Conservation (phyloP, 1,139 yeast genomes). For the Arxiozyma telluris region DNA sequence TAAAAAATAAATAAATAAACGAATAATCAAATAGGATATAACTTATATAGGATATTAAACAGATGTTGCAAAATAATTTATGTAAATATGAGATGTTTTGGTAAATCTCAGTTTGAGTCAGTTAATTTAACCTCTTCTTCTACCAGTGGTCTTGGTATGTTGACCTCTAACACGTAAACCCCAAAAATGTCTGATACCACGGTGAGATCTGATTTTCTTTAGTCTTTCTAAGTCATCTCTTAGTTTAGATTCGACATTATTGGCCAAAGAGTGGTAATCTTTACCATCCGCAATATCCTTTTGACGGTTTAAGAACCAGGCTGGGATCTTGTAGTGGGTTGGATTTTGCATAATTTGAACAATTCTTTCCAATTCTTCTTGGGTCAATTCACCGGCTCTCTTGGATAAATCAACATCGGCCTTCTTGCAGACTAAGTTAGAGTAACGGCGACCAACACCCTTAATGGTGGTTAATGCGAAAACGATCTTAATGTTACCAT, state of each 20-base stretch:
- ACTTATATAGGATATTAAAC: background rate
- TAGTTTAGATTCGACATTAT: constrained; percentile 97
- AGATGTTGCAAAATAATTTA: background rate
- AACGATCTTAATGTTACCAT: constrained; percentile 99
- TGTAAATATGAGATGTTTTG: background rate
- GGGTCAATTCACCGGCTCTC: constrained; percentile 99
- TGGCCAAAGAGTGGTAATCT: constrained; percentile 97
- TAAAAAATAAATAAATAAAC: no score
- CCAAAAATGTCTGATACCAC: constrained; percentile 99
- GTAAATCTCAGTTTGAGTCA: background rate
- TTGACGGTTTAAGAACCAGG: constrained; percentile 99
- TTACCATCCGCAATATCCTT: constrained; percentile 97
- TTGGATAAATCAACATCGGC: constrained; percentile 97
- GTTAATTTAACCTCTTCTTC: constrained; percentile 43
- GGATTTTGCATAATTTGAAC: constrained; percentile 99
- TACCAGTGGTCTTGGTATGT: constrained; percentile 99
- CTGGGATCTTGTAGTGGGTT: constrained; percentile 97
- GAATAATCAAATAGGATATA: background rate
- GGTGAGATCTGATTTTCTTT: constrained; percentile 99
- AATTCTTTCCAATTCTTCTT: constrained; percentile 99
- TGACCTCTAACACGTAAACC: constrained; percentile 96
- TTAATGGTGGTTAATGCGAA: constrained; percentile 99
- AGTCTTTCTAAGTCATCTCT: constrained; percentile 99
- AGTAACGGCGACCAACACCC: constrained; percentile 99
- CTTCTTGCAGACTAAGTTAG: constrained; percentile 99